Base-by-base conservation (phyloP, 768 basidiomycete genomes). In the Tricholoma sp. region DNA sequence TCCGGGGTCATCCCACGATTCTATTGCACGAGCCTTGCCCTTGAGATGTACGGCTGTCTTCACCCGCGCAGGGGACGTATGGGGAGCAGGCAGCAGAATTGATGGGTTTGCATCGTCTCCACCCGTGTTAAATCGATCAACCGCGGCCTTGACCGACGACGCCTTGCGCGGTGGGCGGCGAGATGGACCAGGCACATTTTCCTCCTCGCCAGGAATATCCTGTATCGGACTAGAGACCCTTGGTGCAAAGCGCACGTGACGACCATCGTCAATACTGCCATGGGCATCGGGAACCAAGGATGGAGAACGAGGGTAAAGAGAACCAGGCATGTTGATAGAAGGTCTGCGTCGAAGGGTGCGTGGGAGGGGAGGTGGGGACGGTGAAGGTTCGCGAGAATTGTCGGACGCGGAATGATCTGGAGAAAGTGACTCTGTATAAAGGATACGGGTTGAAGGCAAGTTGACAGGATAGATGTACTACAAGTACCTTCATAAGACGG, bases 251-350 rank as follows among this genome's bases (percentile, higher is more conserved):
- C 71, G 76, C n/a, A 81, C 76, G 57, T 71, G 79, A 32, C 71
- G 72, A 50, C 58, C 67, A 21, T 64, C 64, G 5, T n/a, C 10
- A 27, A 9, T 18, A 4, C 27, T 8, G 12, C 24, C 12, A 10
- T 50, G 27, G 9, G 7, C 27, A 14, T 66, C 61, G 21, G 84
- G 82, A 29, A 83, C 72, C 11, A 83, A 73, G n/a, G 88, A 88
- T 0, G 83, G 78, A 0, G 90, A 89, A 8, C 88, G 83, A 4
- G 88, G 82, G 65, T 84, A 89, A 11, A 92, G 79, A 1, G 90
- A 81, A 7, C 89, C 90, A 19, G 89, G 90, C 89, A 92, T 92
- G 1, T 83, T 84, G 0, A 79, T 64, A 2, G 82, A 82, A 7
- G 72, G 71, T n/a, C 70, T 72, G 24, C 72, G 73, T 39, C 69